Percentiles rank a stretch among this genome's conserved stretches.
phyloP scores from a whole-genome alignment of 176 grass and related monocot species.

The Microstegium vimineum region DNA sequence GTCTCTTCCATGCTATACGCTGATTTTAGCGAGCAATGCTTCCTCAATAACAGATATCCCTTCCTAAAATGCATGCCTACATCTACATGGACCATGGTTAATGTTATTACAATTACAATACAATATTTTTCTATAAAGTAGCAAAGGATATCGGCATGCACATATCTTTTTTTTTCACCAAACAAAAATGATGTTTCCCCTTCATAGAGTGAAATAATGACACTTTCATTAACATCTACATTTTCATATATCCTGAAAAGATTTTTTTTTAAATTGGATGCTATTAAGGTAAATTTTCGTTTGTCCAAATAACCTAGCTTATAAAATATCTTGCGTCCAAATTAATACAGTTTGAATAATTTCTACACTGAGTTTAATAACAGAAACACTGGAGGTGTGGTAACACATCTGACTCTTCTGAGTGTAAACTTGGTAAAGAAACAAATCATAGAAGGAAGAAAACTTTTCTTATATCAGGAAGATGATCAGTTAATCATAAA shows the following conservation, averaged over 20 bases:
- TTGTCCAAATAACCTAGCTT: background rate
- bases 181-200: background rate
- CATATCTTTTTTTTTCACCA: too few relatives aligned
- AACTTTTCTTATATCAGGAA: background rate
- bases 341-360: background rate
- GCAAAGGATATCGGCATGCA: too few relatives aligned
- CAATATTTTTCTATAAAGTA: too few relatives aligned
- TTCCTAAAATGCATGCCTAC: too few relatives aligned
- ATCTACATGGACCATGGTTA: too few relatives aligned
- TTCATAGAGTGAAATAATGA: background rate
- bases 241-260: background rate
- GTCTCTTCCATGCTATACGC: too few relatives aligned
- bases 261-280: background rate
- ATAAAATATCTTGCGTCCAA: background rate
- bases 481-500: constrained; percentile 21
- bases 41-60: too few relatives aligned
- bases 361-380: background rate
- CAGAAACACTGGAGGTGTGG: background rate
- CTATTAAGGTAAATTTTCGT: background rate
- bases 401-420: background rate
- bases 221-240: too few relatives aligned
- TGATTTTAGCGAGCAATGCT: too few relatives aligned
- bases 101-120: too few relatives aligned
- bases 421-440: background rate
- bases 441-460: background rate